phyloP scores from a whole-genome alignment of 306 rosid species.

The Albizia julibrissin region DNA sequence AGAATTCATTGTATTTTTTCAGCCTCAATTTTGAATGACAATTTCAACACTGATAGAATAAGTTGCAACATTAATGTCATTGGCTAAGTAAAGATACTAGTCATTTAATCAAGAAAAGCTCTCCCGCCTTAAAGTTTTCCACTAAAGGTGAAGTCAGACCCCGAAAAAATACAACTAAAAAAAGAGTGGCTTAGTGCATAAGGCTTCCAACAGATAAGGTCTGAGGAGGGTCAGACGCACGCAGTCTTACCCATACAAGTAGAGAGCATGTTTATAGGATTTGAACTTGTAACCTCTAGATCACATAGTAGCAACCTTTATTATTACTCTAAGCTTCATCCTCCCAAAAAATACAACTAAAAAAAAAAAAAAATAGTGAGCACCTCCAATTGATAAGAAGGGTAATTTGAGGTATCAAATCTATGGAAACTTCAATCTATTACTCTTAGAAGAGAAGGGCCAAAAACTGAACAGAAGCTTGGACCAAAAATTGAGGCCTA shows the following conservation, averaged over 20 bases:
- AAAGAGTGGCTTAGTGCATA: too few relatives aligned
- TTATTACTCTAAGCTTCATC: too few relatives aligned
- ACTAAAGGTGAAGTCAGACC: background rate
- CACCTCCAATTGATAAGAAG: background rate
- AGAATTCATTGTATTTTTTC: background rate
- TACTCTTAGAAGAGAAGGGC: background rate
- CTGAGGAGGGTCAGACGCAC: too few relatives aligned
- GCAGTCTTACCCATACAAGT: rapidly evolving
- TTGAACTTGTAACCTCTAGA: too few relatives aligned
- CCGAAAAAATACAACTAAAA: background rate
- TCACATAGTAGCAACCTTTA: too few relatives aligned
- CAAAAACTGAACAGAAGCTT: conserved; percentile 4
- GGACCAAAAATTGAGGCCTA: conserved; percentile 59
- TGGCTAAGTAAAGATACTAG: background rate
- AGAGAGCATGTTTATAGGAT: too few relatives aligned
- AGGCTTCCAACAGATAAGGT: rapidly evolving
- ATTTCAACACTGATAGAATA: background rate
- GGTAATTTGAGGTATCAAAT: conserved; percentile 1
- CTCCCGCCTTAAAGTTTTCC: background rate
- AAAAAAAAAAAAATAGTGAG: background rate
- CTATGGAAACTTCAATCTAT: conserved; percentile 11
- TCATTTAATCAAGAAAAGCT: background rate
- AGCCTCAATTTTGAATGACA: background rate
- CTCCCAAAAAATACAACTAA: too few relatives aligned
- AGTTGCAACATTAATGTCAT: background rate